Base-by-base conservation (phyloP, 106 monocot species). In the Amphibolis antarctica region DNA sequence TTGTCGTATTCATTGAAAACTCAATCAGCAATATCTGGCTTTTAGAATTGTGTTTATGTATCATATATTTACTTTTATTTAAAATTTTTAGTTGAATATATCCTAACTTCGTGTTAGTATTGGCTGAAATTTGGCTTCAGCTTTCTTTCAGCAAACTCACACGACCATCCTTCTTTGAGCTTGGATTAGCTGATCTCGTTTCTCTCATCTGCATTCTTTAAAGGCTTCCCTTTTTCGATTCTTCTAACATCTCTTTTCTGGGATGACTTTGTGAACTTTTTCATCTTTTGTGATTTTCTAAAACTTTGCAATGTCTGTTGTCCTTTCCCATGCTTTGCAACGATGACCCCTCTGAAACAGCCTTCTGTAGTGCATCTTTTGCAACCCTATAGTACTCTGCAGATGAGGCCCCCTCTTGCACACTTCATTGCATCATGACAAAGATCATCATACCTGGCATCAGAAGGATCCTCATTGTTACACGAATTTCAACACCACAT, bases 401-500 rank as follows among this genome's bases (percentile, higher is more conserved):
- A 12, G 63, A 63, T 24, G 63, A 27, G 17, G 63, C 20, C 11
- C 71, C 71, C 71, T 54, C 42, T 71, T 24, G 55, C 71, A 51
- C 17, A 51, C 12, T 18, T 51, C n/a, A 51, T 18, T 3, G 51
- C 51, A 18, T 51, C 51, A 18, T 3, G 51, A 18, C 51, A 51
- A 51, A 51, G 51, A 51, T 51, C 51, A 18, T 51, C n/a, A 18
- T 51, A 51, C 17, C 71, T 63, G 1, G 55, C 51, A 53, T 92
- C 84, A 56, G 74, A 79, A 46, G 78, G 82, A 15, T 74, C 45
- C 72, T 92, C 88, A 36, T 74, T 82, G 64, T 73, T 80, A 59
- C 76, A 80, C 70, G 46, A 26, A 24, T 42, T 36, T 74, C 82
- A 73, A 84, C 76, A 21, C 56, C 66, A 73, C 76, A 69, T 66